Conservation (phyloP, 371 early-diverging fungal species). For the Mucor lusitanicus region DNA sequence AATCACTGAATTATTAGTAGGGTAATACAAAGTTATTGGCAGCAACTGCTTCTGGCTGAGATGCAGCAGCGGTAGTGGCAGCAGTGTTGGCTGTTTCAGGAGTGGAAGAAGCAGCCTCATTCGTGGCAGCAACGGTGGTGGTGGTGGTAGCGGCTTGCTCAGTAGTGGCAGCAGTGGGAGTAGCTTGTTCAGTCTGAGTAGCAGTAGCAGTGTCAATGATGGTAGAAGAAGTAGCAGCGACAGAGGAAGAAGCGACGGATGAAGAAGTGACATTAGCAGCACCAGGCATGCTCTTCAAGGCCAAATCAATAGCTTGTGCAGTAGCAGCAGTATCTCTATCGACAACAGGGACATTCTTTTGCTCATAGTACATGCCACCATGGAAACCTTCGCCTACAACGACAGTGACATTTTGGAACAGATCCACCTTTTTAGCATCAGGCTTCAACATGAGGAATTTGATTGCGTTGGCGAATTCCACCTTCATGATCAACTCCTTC, state of each 20-base stretch:
- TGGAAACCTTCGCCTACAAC: slow-evolving; percentile 40
- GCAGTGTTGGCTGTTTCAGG: background rate
- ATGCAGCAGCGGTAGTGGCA: background rate
- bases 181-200: background rate
- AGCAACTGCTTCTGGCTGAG: background rate
- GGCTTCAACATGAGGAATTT: slow-evolving; percentile 12
- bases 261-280: background rate
- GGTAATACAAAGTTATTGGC: slow-evolving; percentile 2
- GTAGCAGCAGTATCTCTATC: slow-evolving; percentile 7
- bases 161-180: slow-evolving; percentile 2
- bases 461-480: slow-evolving; percentile 8
- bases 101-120: background rate
- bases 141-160: background rate
- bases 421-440: slow-evolving; percentile 24
- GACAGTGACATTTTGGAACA: slow-evolving; percentile 39
- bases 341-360: slow-evolving; percentile 31
- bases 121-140: background rate
- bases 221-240: background rate
- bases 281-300: background rate
- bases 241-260: background rate
- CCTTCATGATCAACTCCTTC: slow-evolving; percentile 23
- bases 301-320: slow-evolving; percentile 4
- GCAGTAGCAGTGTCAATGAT: background rate
- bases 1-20: background rate
- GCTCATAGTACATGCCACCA: slow-evolving; percentile 34